A percentile compares a stretch with the other conserved stretches of the same genome.
These are phyloP conservation scores for Alectoria sarmentosa DNA, from an alignment of 495 filamentous ascomycete genomes.

Conservation along the genomic window DNA sequence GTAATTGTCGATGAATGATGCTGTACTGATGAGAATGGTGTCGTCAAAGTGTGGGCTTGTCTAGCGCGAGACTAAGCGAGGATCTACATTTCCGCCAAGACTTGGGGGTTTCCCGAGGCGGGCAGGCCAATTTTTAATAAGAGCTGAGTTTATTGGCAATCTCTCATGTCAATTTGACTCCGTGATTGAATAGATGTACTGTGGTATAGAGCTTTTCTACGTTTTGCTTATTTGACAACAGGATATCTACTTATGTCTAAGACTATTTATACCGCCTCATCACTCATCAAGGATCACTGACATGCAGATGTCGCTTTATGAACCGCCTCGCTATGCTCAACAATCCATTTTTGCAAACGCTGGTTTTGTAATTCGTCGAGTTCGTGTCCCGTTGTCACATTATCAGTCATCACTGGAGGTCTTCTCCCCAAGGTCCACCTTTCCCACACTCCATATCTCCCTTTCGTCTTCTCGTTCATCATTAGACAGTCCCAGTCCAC, in stretches of 20 bases:
- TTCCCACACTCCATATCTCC: constrained; percentile 93
- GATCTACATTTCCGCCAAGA: background rate
- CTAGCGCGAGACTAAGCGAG: constrained; percentile 16
- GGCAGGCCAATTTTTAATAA: no score
- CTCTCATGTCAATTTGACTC: no score
- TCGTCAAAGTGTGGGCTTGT: constrained; percentile 19
- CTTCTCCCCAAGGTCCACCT: constrained; percentile 70
- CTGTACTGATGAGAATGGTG: constrained; percentile 9
- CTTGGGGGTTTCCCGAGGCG: no score
- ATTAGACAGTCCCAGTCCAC: constrained; percentile 73
- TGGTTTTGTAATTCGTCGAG: background rate
- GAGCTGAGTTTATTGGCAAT: no score
- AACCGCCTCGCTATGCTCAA: constrained; percentile 17
- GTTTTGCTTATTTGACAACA: background rate
- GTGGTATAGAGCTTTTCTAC: no score
- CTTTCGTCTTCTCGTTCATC: constrained; percentile 91
- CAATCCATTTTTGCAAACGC: background rate
- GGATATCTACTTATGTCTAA: background rate
- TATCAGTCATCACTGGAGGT: constrained; percentile 11
- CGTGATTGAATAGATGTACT: no score
- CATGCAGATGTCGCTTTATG: background rate
- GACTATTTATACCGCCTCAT: background rate
- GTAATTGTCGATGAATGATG: constrained; percentile 35
- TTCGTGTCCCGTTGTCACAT: background rate
- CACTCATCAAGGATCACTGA: background rate